Percentiles rank a stretch among this genome's conserved stretches.
Evolutionary conservation across 1,284 basidiomycete species (phyloP).

Genomic region (Meira nashicola): DNA sequence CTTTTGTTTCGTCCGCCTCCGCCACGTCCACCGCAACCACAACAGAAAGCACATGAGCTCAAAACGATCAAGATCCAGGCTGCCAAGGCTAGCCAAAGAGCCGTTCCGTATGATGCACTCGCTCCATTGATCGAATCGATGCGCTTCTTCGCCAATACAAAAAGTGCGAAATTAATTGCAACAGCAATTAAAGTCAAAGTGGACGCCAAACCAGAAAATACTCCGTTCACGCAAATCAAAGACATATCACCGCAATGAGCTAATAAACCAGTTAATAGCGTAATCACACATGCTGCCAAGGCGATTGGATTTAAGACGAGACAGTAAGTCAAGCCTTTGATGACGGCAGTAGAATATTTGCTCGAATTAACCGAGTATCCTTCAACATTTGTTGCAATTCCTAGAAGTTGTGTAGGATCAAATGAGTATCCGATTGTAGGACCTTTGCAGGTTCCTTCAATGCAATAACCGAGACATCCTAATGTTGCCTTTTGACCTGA

Average conservation of each 20-base stretch:
- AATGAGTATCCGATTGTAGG: conserved; percentile 7
- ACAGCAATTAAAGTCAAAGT: conserved; percentile 37
- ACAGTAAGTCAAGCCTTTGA: conserved; percentile 46
- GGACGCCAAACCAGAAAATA: conserved; percentile 35
- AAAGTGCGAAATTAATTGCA: conserved; percentile 42
- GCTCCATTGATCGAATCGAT: conserved; percentile 38
- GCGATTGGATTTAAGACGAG: conserved; percentile 38
- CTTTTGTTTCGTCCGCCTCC: conserved; percentile 21
- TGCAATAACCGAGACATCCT: conserved; percentile 18
- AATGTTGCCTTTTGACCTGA: conserved; percentile 23
- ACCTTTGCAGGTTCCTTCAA: not conserved
- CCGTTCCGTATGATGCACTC: conserved; percentile 30
- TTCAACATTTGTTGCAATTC: conserved; percentile 2
- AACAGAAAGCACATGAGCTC: conserved; percentile 34
- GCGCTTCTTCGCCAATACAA: conserved; percentile 43
- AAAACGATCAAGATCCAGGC: conserved; percentile 42
- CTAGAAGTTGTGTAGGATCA: conserved; percentile 35
- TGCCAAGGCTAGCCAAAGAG: conserved; percentile 45
- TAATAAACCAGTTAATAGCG: conserved; percentile 38
- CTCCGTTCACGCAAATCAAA: conserved; percentile 30
- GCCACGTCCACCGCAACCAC: conserved; percentile 30
- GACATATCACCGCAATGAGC: conserved; percentile 33
- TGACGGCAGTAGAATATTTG: conserved; percentile 29
- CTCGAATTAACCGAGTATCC: conserved; percentile 18
- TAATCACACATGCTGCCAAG: conserved; percentile 26